Conservation (phyloP, 140 eudicot genomes). For the Ambrosia hybrid region DNA sequence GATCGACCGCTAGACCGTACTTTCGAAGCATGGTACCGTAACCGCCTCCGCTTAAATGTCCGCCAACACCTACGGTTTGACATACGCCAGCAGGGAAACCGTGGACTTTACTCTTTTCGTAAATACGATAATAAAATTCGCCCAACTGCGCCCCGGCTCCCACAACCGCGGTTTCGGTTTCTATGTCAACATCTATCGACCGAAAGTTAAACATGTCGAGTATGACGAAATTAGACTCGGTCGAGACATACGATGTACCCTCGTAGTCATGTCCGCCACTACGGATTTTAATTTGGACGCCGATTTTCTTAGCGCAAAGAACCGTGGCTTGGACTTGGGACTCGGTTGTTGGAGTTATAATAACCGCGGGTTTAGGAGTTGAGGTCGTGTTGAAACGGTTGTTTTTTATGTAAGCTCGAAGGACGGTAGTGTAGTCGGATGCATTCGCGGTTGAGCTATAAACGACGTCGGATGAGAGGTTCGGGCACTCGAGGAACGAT, state of each 20-base stretch:
- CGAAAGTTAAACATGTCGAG: conserved; percentile 42
- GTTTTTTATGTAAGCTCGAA: conserved; percentile 40
- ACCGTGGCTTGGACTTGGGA: conserved; percentile 32
- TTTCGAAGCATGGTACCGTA: conserved; percentile 45
- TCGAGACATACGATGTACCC: conserved; percentile 35
- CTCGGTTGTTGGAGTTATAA: conserved; percentile 31
- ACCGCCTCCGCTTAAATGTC: conserved; percentile 51
- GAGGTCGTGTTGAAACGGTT: conserved; percentile 29
- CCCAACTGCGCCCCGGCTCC: conserved; percentile 45
- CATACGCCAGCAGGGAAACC: conserved; percentile 51
- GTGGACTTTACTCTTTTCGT: conserved; percentile 29
- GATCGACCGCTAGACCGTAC: conserved; percentile 42
- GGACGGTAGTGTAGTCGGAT: conserved; percentile 26
- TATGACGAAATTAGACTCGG: conserved; percentile 26
- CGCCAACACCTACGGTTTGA: conserved; percentile 48
- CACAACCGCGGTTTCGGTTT: conserved; percentile 25
- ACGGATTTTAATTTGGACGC: conserved; percentile 32
- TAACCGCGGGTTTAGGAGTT: conserved; percentile 37
- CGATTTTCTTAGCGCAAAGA: conserved; percentile 23
- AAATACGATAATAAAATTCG: conserved; percentile 40
- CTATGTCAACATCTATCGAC: conserved; percentile 22
- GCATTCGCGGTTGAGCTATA: conserved; percentile 30
- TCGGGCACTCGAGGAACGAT: conserved; percentile 26
- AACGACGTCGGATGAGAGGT: conserved; percentile 22
- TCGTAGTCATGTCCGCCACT: conserved; percentile 49